Evolutionary conservation across 768 basidiomycete species (phyloP).

Genomic region (Lactarius psammicola): DNA sequence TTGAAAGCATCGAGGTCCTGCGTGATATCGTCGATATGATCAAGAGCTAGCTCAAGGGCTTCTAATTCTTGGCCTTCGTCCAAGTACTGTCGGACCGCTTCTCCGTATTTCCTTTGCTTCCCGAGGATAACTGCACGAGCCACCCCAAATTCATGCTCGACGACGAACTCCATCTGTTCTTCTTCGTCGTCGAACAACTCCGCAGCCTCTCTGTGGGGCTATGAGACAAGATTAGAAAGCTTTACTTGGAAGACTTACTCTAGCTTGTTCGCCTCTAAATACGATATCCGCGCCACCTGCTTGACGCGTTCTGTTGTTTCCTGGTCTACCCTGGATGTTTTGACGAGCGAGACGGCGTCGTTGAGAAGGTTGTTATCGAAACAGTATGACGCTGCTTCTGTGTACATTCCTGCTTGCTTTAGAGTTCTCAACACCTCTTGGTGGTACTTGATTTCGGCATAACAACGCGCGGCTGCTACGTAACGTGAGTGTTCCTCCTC

Average conservation of each 20-base stretch:
- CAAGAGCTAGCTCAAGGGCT: conserved; percentile 48
- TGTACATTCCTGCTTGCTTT: conserved; percentile 13
- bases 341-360: conserved; percentile 8
- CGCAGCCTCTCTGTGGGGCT: conserved; percentile 43
- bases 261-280: conserved; percentile 11
- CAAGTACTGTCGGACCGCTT: conserved; percentile 54
- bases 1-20: conserved; percentile 32
- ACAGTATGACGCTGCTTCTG: conserved; percentile 22
- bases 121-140: conserved; percentile 48
- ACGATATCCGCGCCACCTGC: conserved; percentile 12
- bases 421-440: conserved; percentile 8
- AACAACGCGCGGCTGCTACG: conserved; percentile 16
- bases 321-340: conserved; percentile 11
- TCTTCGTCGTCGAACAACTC: conserved; percentile 55
- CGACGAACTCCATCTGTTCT: conserved; percentile 53
- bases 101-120: conserved; percentile 40
- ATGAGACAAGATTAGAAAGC: neutral
- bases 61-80: conserved; percentile 46
- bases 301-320: conserved; percentile 21
- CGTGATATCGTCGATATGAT: conserved; percentile 30
- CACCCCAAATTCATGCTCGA: conserved; percentile 51
- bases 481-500: neutral
- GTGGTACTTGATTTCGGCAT: conserved; percentile 10
- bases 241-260: conserved; percentile 11
- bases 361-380: conserved; percentile 22